Conservation (phyloP, 202 grass and related monocot species). For the Panicum virgatum region DNA sequence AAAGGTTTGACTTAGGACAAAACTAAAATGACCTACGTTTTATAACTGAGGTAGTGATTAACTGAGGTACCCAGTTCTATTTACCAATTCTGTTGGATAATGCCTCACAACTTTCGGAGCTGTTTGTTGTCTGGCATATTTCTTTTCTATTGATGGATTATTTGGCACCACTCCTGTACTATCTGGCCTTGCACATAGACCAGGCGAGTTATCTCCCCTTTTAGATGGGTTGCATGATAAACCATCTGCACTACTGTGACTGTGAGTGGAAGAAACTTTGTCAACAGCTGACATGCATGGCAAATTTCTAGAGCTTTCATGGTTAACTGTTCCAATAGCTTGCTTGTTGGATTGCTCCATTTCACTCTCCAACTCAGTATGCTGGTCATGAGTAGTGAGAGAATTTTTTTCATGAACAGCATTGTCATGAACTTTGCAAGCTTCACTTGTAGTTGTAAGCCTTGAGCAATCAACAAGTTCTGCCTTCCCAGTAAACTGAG, state of each 20-base stretch:
- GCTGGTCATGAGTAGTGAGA: conserved; percentile 26
- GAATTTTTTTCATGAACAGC: conserved; percentile 18
- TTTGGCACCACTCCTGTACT: conserved; percentile 31
- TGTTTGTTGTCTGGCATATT: conserved; percentile 50
- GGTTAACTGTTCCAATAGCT: conserved; percentile 8
- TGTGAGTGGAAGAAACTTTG: conserved; percentile 37
- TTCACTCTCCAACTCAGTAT: conserved; percentile 30
- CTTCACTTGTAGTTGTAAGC: conserved; percentile 25
- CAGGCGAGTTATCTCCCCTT: conserved; percentile 42
- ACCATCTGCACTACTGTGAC: not conserved
- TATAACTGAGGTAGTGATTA: conserved; percentile 6
- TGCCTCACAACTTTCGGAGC: conserved; percentile 50
- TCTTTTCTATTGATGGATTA: conserved; percentile 41
- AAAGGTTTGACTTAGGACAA: not conserved
- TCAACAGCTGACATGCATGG: conserved; percentile 43
- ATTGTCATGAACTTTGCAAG: conserved; percentile 10
- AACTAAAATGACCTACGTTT: not conserved
- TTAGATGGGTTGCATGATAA: conserved; percentile 31
- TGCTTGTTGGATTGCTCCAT: conserved; percentile 31
- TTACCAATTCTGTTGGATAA: conserved; percentile 67
- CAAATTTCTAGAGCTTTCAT: conserved; percentile 33
- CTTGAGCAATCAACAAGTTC: conserved; percentile 39
- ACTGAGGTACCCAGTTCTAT: conserved; percentile 17
- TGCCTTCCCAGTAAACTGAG: not conserved
- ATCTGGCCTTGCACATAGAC: conserved; percentile 42